Evolutionary conservation across 192 early-diverging fungal genomes (phyloP).

Genomic region (Cetraspora pellucida): DNA sequence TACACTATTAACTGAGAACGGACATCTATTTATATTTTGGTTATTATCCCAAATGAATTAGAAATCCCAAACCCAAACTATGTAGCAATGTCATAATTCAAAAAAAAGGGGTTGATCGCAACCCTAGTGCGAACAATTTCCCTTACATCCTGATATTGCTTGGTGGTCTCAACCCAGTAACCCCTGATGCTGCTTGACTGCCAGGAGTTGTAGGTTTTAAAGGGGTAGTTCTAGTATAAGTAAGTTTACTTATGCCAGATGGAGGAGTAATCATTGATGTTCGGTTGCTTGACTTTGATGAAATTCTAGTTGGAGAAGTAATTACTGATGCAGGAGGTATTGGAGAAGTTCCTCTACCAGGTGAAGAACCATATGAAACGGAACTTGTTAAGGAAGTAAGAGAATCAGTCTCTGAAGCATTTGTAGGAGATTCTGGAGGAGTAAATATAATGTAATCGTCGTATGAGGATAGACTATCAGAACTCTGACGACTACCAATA

Average conservation of each 20-base stretch:
- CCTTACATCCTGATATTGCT: too few relatives aligned
- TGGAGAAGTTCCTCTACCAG: slow-evolving; percentile 29
- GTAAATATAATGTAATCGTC: slow-evolving; percentile 21
- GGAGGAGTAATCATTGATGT: background rate
- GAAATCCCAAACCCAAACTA: too few relatives aligned
- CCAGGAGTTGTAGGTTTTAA: slow-evolving; percentile 10
- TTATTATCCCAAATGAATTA: too few relatives aligned
- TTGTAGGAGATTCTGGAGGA: slow-evolving; percentile 28
- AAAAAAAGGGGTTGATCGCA: too few relatives aligned
- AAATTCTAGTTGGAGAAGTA: background rate
- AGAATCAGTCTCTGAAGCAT: slow-evolving; percentile 23
- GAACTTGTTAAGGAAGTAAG: slow-evolving; percentile 29
- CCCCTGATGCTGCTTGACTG: background rate
- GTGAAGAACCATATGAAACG: slow-evolving; percentile 23
- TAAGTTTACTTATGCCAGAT: slow-evolving; percentile 3
- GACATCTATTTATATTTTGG: too few relatives aligned
- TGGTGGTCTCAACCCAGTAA: slow-evolving; percentile 7
- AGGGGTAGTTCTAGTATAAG: background rate
- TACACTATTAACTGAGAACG: too few relatives aligned
- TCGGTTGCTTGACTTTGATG: background rate
- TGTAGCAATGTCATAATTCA: too few relatives aligned
- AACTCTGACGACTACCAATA: slow-evolving; percentile 9
- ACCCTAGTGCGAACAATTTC: too few relatives aligned
- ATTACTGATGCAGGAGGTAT: background rate
- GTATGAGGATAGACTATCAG: slow-evolving; percentile 18